These are phyloP conservation scores for Debaryomyces udenii DNA, from an alignment of 1,139 yeast genomes.

Conservation along the genomic window DNA sequence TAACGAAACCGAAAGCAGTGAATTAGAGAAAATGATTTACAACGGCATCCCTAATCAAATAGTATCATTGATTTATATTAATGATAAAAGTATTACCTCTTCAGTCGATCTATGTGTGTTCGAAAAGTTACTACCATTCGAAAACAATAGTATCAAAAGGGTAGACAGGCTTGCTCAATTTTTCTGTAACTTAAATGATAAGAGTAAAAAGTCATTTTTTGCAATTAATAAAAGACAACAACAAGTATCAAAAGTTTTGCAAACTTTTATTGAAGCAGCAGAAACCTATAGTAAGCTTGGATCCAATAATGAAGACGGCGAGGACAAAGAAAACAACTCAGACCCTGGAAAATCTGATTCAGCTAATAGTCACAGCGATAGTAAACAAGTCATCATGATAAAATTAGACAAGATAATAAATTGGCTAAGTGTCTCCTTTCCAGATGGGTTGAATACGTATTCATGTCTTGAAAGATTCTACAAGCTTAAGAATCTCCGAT, in stretches of 20 bases:
- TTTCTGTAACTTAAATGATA: conserved; percentile 52
- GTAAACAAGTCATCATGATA: conserved; percentile 22
- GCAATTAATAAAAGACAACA: conserved; percentile 73
- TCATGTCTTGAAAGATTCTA: conserved; percentile 55
- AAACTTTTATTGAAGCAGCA: conserved; percentile 36
- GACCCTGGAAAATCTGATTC: conserved; percentile 24
- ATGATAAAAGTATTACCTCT: conserved; percentile 69
- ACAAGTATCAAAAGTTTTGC: conserved; percentile 51
- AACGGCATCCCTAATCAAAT: conserved; percentile 66
- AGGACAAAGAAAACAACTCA: conserved; percentile 37
- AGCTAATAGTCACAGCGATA: conserved; percentile 9
- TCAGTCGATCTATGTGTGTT: conserved; percentile 64
- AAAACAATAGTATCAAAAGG: conserved; percentile 47
- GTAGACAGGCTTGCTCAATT: conserved; percentile 57
- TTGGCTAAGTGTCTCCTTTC: conserved; percentile 66
- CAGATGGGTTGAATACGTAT: conserved; percentile 52
- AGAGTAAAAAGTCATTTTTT: conserved; percentile 63
- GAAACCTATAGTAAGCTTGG: conserved; percentile 34
- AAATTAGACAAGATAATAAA: conserved; percentile 60
- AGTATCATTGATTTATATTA: conserved; percentile 71
- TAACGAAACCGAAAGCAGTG: conserved; percentile 33
- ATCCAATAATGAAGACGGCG: conserved; percentile 20
- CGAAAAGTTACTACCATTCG: conserved; percentile 63
- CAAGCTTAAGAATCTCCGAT: conserved; percentile 58
- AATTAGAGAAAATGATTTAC: conserved; percentile 38